phyloP scores from a whole-genome alignment of 2,329 filamentous ascomycete species.

The Decorospora gaudefroyi region DNA sequence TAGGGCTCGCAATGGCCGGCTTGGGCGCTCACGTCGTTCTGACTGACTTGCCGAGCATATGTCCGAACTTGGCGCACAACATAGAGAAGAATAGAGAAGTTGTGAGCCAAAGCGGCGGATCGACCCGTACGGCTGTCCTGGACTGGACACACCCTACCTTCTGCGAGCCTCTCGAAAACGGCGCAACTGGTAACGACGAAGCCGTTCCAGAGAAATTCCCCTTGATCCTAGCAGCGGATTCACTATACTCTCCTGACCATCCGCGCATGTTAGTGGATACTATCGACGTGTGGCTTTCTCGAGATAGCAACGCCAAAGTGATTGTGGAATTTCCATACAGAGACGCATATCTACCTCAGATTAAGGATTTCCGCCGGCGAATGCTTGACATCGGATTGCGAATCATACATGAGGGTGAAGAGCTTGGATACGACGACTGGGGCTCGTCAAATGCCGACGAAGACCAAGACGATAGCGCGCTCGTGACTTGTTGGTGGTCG shows the following conservation, averaged over 20 bases:
- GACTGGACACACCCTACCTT: slow-evolving; percentile 72
- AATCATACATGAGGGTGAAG: slow-evolving; percentile 63
- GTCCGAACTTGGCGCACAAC: slow-evolving; percentile 79
- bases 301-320: slow-evolving; percentile 62
- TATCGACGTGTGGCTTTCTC: slow-evolving; percentile 68
- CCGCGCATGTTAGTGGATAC: slow-evolving; percentile 73
- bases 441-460: slow-evolving; percentile 52
- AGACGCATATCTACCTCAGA: slow-evolving; percentile 69
- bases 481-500: slow-evolving; percentile 72
- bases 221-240: slow-evolving; percentile 81
- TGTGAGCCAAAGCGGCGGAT: slow-evolving; percentile 61
- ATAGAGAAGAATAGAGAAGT: slow-evolving; percentile 64
- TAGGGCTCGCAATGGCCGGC: slow-evolving; percentile 81
- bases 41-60: slow-evolving; percentile 83
- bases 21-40: slow-evolving; percentile 70
- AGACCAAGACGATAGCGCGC: slow-evolving; percentile 52
- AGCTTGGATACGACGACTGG: slow-evolving; percentile 77
- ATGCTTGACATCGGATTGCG: slow-evolving; percentile 62
- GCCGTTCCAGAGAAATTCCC: slow-evolving; percentile 44
- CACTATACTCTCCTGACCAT: slow-evolving; percentile 84
- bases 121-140: slow-evolving; percentile 66
- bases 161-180: slow-evolving; percentile 25
- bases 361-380: slow-evolving; percentile 63
- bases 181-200: slow-evolving; percentile 7
- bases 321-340: slow-evolving; percentile 82